A percentile compares a stretch with the other conserved stretches of the same genome.
phyloP scores from a whole-genome alignment of 805 yeast genomes.

The Kazachstania bromeliacearum region DNA sequence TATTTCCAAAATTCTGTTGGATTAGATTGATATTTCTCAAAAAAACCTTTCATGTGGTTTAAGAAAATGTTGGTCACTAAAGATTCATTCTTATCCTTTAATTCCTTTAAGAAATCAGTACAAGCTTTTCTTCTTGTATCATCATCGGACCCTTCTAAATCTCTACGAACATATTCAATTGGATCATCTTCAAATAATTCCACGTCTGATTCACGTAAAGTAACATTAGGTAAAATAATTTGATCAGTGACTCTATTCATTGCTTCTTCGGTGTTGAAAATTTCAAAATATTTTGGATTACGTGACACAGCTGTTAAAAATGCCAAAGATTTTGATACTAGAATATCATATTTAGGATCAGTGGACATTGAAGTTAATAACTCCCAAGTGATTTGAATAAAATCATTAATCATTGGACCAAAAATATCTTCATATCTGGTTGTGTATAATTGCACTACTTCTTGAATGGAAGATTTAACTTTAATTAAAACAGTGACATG shows the following conservation, averaged over 20 bases:
- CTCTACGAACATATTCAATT: conserved; percentile 82
- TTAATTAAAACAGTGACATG: conserved; percentile 62
- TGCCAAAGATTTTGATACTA: conserved; percentile 71
- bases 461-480: conserved; percentile 75
- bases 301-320: conserved; percentile 77
- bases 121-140: conserved; percentile 89
- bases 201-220: conserved; percentile 77
- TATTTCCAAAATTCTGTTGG: conserved; percentile 59
- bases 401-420: conserved; percentile 63
- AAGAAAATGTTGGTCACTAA: conserved; percentile 66
- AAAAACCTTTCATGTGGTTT: conserved; percentile 59
- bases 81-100: conserved; percentile 69
- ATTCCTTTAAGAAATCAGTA: conserved; percentile 82
- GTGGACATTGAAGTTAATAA: conserved; percentile 55
- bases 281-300: conserved; percentile 54
- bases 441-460: conserved; percentile 74
- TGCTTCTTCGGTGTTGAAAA: conserved; percentile 53
- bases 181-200: conserved; percentile 97
- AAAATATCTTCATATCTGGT: conserved; percentile 89
- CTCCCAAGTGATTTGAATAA: conserved; percentile 77
- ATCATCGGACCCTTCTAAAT: conserved; percentile 88
- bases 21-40: conserved; percentile 40
- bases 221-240: conserved; percentile 81
- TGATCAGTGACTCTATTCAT: conserved; percentile 71
- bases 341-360: conserved; percentile 72